Percentiles rank a stretch among this genome's conserved stretches.
Conservation (phyloP, 164 flowering plant genomes). For the Litsea cubeba region DNA sequence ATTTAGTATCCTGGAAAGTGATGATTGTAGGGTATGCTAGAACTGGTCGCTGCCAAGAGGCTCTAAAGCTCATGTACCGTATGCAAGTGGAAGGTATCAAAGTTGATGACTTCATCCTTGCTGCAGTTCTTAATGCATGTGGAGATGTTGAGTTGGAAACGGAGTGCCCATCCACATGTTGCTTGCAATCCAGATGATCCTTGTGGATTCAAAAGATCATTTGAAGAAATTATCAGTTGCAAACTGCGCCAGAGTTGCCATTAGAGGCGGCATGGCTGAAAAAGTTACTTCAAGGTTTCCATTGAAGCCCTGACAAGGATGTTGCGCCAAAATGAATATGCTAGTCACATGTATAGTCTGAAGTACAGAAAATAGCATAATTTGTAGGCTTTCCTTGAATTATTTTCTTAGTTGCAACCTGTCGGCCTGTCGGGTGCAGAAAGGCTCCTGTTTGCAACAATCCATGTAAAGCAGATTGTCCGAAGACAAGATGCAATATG, state of each 20-base stretch:
- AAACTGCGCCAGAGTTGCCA: neutral
- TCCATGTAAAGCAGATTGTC: neutral
- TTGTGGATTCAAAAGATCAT: neutral
- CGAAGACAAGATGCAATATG: neutral
- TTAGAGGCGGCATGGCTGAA: neutral
- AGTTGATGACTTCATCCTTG: slow-evolving; percentile 55
- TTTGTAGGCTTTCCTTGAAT: neutral
- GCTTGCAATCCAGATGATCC: neutral
- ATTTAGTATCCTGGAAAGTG: slow-evolving; percentile 75
- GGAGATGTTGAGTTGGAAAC: slow-evolving; percentile 50
- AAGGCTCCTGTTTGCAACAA: neutral
- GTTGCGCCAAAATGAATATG: neutral
- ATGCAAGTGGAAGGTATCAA: slow-evolving; percentile 74
- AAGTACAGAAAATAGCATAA: neutral
- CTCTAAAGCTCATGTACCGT: slow-evolving; percentile 70
- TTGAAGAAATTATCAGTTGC: neutral
- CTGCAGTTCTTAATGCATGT: slow-evolving; percentile 65
- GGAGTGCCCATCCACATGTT: slow-evolving; percentile 15
- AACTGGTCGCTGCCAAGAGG: slow-evolving; percentile 67
- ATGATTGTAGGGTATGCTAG: slow-evolving; percentile 76
- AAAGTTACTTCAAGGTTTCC: neutral
- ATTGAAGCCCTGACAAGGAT: neutral
- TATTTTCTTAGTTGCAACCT: neutral
- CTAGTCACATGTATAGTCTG: neutral
- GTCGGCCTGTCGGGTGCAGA: neutral